Percentiles rank a stretch among this genome's conserved stretches.
Conservation (phyloP, 192 early-diverging fungal species). For the Rhizoclosmatium globosum region DNA sequence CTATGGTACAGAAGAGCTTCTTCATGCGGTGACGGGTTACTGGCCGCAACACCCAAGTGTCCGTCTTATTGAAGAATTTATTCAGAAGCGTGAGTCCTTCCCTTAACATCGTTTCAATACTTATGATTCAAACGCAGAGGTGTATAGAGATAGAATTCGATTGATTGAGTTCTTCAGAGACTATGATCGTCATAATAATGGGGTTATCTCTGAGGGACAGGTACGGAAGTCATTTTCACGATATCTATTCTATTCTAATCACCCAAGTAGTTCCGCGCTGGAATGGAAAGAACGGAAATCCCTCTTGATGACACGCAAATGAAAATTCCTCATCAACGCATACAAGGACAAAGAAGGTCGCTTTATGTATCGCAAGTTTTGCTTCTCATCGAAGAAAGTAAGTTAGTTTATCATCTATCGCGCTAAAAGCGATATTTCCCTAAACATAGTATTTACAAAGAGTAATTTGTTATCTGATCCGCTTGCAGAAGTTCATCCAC, state of each 20-base stretch:
- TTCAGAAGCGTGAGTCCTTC: conserved; percentile 55
- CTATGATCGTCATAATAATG: conserved; percentile 65
- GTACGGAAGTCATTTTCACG: conserved; percentile 29
- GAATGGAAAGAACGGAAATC: conserved; percentile 47
- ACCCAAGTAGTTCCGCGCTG: conserved; percentile 52
- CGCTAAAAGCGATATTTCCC: background rate
- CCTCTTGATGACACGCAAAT: conserved; percentile 45
- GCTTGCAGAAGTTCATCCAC: conserved; percentile 52
- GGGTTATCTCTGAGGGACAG: conserved; percentile 55
- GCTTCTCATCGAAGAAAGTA: conserved; percentile 54
- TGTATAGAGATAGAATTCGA: conserved; percentile 62
- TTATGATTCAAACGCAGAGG: conserved; percentile 40
- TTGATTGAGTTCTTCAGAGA: conserved; percentile 65
- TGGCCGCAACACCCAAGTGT: conserved; percentile 26
- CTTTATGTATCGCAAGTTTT: conserved; percentile 56
- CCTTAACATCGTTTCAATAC: background rate
- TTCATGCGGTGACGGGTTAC: conserved; percentile 40
- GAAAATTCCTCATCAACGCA: conserved; percentile 38
- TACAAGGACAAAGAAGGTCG: conserved; percentile 51
- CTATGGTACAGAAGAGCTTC: conserved; percentile 65
- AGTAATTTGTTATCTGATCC: conserved; percentile 60
- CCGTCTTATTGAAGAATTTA: conserved; percentile 53
- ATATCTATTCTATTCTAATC: conserved; percentile 9
- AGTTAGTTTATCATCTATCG: conserved; percentile 1
- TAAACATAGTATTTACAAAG: conserved; percentile 56